phyloP scores from a whole-genome alignment of 2,329 filamentous ascomycete species.

The Sclerotinia nivalis region DNA sequence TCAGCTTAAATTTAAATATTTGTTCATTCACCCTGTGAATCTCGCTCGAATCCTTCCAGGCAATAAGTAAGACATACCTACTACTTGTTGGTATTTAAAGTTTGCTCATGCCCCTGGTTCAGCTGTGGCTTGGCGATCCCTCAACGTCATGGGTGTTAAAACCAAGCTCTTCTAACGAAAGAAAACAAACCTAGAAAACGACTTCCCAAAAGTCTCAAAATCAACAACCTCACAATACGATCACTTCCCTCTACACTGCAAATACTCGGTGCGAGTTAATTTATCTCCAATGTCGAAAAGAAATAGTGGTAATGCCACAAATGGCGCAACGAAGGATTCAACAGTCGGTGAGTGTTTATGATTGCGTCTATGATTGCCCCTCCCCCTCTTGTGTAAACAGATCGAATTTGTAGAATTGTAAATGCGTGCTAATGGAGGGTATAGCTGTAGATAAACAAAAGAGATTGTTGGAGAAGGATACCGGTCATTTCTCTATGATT shows the following conservation, averaged over 20 bases:
- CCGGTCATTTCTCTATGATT: constrained; percentile 71
- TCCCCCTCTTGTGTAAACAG: background rate
- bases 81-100: background rate
- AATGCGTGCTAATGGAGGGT: constrained; percentile 26
- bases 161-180: constrained; percentile 23
- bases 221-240: background rate
- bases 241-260: background rate
- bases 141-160: constrained; percentile 23
- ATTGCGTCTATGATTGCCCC: constrained; percentile 11
- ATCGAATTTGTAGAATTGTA: constrained; percentile 1
- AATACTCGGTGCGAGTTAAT: background rate
- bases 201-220: constrained; percentile 9
- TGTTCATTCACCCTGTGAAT: background rate
- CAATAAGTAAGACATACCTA: background rate
- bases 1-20: background rate
- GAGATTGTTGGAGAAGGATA: constrained; percentile 66
- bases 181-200: constrained; percentile 16
- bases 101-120: constrained; percentile 15
- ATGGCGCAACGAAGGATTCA: constrained; percentile 50
- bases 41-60: background rate
- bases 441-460: constrained; percentile 74
- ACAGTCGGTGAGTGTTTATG: constrained; percentile 43
- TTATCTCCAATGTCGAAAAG: constrained; percentile 61
- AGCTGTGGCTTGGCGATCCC: constrained; percentile 18
- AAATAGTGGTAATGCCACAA: constrained; percentile 51